Evolutionary conservation across 768 basidiomycete species (phyloP).

Genomic region (Podaxis sp.): DNA sequence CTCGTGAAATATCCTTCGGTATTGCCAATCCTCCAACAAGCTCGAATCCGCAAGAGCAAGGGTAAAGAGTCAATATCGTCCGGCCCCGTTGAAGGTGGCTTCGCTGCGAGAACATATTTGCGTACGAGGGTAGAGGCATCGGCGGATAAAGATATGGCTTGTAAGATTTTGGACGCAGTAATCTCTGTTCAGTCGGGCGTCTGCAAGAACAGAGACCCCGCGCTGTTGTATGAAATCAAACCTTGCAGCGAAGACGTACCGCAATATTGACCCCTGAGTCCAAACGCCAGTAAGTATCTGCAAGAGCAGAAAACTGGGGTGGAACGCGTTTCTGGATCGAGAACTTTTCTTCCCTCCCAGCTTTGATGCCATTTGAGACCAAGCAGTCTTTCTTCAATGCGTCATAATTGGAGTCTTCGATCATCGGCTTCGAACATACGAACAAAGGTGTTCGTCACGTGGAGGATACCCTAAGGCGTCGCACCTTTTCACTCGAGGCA

Average conservation of each 20-base stretch:
- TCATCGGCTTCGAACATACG: slow-evolving; percentile 60
- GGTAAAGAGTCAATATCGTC: slow-evolving; percentile 67
- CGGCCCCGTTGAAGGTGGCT: slow-evolving; percentile 68
- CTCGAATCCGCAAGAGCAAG: slow-evolving; percentile 65
- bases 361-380: slow-evolving; percentile 76
- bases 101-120: slow-evolving; percentile 73
- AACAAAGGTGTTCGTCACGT: slow-evolving; percentile 49
- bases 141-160: slow-evolving; percentile 54
- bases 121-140: slow-evolving; percentile 59
- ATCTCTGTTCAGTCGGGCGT: slow-evolving; percentile 72
- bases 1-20: slow-evolving; percentile 70
- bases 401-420: slow-evolving; percentile 66
- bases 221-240: slow-evolving; percentile 37
- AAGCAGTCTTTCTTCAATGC: slow-evolving; percentile 78
- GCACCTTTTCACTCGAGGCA: slow-evolving; percentile 12
- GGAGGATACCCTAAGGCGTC: no score
- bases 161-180: slow-evolving; percentile 77
- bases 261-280: slow-evolving; percentile 67
- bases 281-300: slow-evolving; percentile 86
- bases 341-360: slow-evolving; percentile 56
- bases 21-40: slow-evolving; percentile 74
- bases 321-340: slow-evolving; percentile 59
- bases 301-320: slow-evolving; percentile 70
- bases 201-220: slow-evolving; percentile 72
- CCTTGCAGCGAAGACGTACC: slow-evolving; percentile 42